Conservation (phyloP, 805 yeast species). For the Candida yuanshanica region DNA sequence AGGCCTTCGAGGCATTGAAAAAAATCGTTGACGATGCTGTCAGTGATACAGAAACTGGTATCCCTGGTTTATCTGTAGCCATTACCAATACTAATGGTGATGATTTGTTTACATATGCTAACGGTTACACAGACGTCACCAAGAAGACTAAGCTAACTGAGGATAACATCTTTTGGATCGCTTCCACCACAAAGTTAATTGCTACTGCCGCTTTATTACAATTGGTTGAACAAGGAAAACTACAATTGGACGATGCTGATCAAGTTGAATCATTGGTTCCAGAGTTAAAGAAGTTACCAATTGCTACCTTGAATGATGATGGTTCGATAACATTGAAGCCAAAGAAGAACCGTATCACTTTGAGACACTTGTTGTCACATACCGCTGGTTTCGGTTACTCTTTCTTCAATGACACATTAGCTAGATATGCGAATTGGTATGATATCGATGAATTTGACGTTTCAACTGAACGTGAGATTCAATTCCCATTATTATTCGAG, state of each 20-base stretch:
- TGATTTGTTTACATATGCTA: conserved; percentile 17
- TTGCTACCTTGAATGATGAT: conserved; percentile 21
- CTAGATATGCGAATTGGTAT: conserved; percentile 18
- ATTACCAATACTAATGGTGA: conserved; percentile 16
- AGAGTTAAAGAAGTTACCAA: conserved; percentile 24
- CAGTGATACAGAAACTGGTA: conserved; percentile 1
- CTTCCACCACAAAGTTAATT: conserved; percentile 28
- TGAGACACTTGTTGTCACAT: conserved; percentile 31
- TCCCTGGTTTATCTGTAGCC: conserved; percentile 14
- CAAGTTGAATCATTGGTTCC: conserved; percentile 28
- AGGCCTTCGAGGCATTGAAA: neutral
- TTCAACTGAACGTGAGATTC: conserved; percentile 9
- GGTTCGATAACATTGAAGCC: conserved; percentile 19
- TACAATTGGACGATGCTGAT: conserved; percentile 27
- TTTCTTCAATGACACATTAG: conserved; percentile 23
- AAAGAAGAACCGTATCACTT: conserved; percentile 27
- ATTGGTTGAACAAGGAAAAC: conserved; percentile 28
- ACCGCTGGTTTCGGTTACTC: conserved; percentile 35
- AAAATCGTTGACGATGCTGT: conserved; percentile 3
- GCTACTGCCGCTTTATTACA: conserved; percentile 28
- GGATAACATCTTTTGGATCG: conserved; percentile 27
- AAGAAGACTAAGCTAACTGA: conserved; percentile 10
- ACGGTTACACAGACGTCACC: conserved; percentile 17
- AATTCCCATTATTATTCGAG: conserved; percentile 27
- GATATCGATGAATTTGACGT: conserved; percentile 15